phyloP scores from a whole-genome alignment of 169 alveolate species.

The Sarcocystis neurona region DNA sequence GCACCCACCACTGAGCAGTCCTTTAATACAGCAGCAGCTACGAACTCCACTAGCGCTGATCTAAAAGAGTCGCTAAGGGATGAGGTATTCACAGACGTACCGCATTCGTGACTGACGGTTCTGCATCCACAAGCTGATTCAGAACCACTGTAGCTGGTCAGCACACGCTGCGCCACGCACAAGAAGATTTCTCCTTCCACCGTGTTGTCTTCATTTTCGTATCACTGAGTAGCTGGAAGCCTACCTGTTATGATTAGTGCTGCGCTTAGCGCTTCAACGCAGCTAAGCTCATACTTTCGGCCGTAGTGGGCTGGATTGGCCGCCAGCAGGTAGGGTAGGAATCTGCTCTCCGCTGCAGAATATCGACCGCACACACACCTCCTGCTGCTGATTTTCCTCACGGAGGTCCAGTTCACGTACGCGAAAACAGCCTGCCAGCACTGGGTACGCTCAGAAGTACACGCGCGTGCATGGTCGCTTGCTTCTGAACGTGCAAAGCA shows the following conservation, averaged over 20 bases:
- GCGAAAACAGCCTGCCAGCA: background rate
- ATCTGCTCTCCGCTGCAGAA: slow-evolving; percentile 54
- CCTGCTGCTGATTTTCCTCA: background rate
- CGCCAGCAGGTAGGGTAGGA: slow-evolving; percentile 90
- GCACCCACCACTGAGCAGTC: background rate
- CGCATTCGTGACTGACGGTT: background rate
- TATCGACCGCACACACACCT: background rate
- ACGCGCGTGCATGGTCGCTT: background rate
- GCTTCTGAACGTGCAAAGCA: background rate
- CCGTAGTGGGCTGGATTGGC: slow-evolving; percentile 96
- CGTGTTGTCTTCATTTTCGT: no score
- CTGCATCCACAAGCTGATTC: background rate
- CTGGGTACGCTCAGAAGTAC: background rate
- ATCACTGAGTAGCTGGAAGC: background rate
- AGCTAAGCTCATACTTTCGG: slow-evolving; percentile 89
- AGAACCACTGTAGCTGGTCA: background rate
- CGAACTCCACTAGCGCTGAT: background rate
- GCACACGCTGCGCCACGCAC: background rate
- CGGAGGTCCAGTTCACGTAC: background rate
- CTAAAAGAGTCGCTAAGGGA: background rate
- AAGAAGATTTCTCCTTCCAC: background rate
- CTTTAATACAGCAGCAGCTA: background rate
- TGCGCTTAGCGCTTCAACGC: slow-evolving; percentile 96
- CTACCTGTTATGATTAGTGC: slow-evolving; percentile 85
- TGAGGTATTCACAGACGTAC: background rate